A percentile compares a stretch with the other conserved stretches of the same genome.
These are phyloP conservation scores for Geosmithia morbida DNA, from an alignment of 2,329 filamentous ascomycete genomes.

Conservation along the genomic window DNA sequence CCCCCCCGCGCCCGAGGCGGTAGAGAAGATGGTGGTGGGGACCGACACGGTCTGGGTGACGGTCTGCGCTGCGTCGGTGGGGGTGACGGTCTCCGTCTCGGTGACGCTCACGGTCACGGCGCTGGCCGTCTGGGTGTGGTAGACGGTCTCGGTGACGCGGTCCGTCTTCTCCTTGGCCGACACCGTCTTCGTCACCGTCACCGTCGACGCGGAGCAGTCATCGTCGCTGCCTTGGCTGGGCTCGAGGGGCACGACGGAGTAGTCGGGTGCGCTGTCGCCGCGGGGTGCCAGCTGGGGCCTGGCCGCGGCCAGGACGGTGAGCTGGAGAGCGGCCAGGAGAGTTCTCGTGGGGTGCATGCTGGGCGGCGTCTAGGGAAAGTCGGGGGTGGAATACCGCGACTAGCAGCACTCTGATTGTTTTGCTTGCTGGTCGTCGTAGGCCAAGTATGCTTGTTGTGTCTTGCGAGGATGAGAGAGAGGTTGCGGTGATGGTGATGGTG, in stretches of 20 bases:
- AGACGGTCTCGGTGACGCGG: slow-evolving; percentile 10
- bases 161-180: too few relatives aligned
- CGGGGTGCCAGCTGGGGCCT: slow-evolving; percentile 14
- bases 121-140: slow-evolving; percentile 18
- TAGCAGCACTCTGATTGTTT: background rate
- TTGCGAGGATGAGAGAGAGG: too few relatives aligned
- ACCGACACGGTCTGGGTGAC: slow-evolving; percentile 13
- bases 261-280: slow-evolving; percentile 12
- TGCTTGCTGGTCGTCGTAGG: too few relatives aligned
- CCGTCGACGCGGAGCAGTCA: background rate
- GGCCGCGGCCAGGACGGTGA: slow-evolving; percentile 2
- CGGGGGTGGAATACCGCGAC: too few relatives aligned
- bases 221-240: slow-evolving; percentile 7
- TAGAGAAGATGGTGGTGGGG: background rate
- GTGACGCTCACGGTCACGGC: slow-evolving; percentile 13
- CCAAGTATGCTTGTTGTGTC: too few relatives aligned
- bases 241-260: slow-evolving; percentile 24
- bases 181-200: background rate
- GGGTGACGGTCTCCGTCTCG: background rate
- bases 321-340: slow-evolving; percentile 14
- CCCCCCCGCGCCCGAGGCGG: background rate
- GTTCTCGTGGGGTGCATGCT: background rate
- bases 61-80: slow-evolving; percentile 3
- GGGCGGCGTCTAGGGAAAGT: background rate
- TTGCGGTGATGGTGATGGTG: too few relatives aligned